Percentiles rank a stretch among this genome's conserved stretches.
Conservation (phyloP, 2,329 filamentous ascomycete genomes). For the Xylaria sp. region DNA sequence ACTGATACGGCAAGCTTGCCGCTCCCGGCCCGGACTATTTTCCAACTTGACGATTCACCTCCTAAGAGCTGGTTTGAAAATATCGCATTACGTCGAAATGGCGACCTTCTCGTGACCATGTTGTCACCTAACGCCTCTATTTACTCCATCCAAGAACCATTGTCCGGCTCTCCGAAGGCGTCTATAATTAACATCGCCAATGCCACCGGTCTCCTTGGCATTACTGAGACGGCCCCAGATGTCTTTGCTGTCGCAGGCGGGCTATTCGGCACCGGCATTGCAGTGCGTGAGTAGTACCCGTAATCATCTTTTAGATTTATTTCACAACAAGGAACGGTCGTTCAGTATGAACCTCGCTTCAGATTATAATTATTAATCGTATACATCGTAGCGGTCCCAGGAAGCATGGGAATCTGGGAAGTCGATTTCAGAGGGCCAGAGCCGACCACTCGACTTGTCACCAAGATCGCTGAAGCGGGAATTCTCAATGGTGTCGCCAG, state of each 20-base stretch:
- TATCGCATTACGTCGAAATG: slow-evolving; percentile 29
- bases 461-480: slow-evolving; percentile 24
- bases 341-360: background rate
- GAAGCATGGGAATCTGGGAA: slow-evolving; percentile 27
- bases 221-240: slow-evolving; percentile 28
- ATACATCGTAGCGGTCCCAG: slow-evolving; percentile 15
- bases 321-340: background rate
- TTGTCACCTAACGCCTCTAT: slow-evolving; percentile 20
- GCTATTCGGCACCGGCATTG: slow-evolving; percentile 15
- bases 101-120: slow-evolving; percentile 35
- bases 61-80: slow-evolving; percentile 29
- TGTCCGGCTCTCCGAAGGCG: slow-evolving; percentile 20
- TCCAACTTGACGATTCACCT: slow-evolving; percentile 19
- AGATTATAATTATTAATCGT: slow-evolving; percentile 2
- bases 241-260: slow-evolving; percentile 25
- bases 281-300: slow-evolving; percentile 16
- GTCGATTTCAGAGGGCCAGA: slow-evolving; percentile 14
- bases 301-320: background rate
- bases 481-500: slow-evolving; percentile 21
- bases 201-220: slow-evolving; percentile 28
- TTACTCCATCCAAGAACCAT: slow-evolving; percentile 26
- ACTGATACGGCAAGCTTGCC: slow-evolving; percentile 9
- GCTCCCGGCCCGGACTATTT: slow-evolving; percentile 27
- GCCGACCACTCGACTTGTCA: slow-evolving; percentile 22
- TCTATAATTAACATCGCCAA: slow-evolving; percentile 23